A percentile compares a stretch with the other conserved stretches of the same genome.
phyloP scores from a whole-genome alignment of 805 yeast species.

The Candida succiphila region DNA sequence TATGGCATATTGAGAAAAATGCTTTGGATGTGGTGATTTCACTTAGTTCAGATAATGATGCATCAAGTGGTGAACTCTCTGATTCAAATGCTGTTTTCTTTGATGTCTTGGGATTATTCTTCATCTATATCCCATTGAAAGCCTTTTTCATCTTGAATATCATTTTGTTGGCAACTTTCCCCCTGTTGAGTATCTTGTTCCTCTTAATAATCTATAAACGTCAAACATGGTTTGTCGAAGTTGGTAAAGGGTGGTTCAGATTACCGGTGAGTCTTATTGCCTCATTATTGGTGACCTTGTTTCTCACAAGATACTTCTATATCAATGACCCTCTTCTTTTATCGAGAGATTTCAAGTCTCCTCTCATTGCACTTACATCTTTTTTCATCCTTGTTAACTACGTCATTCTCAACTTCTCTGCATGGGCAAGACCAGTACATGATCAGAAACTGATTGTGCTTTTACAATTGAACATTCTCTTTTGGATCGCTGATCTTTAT shows the following conservation, averaged over 20 bases:
- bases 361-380: slow-evolving; percentile 38
- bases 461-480: slow-evolving; percentile 40
- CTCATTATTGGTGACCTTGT: slow-evolving; percentile 29
- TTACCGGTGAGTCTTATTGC: slow-evolving; percentile 47
- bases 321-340: slow-evolving; percentile 36
- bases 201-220: slow-evolving; percentile 35
- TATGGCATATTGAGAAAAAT: slow-evolving; percentile 79
- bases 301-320: slow-evolving; percentile 30
- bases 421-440: slow-evolving; percentile 36
- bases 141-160: slow-evolving; percentile 42
- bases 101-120: slow-evolving; percentile 50
- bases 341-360: slow-evolving; percentile 39
- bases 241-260: slow-evolving; percentile 37
- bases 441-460: slow-evolving; percentile 52
- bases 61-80: slow-evolving; percentile 22
- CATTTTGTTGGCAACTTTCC: slow-evolving; percentile 40
- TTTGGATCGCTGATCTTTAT: slow-evolving; percentile 49
- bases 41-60: slow-evolving; percentile 30
- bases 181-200: slow-evolving; percentile 39
- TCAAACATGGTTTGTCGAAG: slow-evolving; percentile 35
- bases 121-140: slow-evolving; percentile 43
- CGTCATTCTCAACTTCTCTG: slow-evolving; percentile 36
- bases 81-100: slow-evolving; percentile 47
- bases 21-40: slow-evolving; percentile 49
- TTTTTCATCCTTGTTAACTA: slow-evolving; percentile 47